Conservation (phyloP, 78 protist species). For the Protostelium mycophagum region DNA sequence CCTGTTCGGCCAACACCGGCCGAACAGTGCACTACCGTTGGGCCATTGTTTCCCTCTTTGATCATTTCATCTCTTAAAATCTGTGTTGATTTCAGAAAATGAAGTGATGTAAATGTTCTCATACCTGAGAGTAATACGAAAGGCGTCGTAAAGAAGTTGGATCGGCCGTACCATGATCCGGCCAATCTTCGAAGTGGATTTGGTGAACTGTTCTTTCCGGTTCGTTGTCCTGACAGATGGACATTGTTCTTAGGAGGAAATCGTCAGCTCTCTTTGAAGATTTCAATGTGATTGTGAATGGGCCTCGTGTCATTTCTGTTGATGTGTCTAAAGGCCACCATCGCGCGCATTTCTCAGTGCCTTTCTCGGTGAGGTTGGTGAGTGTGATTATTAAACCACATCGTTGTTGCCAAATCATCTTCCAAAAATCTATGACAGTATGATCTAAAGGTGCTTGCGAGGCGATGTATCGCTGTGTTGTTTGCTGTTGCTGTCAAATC, state of each 20-base stretch:
- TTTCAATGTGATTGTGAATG: not conserved
- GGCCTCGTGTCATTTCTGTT: not conserved
- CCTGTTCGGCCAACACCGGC: conserved; percentile 84
- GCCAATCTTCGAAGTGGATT: not conserved
- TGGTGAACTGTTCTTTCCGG: not conserved
- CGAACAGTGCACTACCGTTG: conserved; percentile 72
- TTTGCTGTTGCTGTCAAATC: not conserved
- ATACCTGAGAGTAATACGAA: not conserved
- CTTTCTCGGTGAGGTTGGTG: not conserved
- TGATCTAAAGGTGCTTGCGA: conserved; percentile 54
- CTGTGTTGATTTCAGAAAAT: not conserved
- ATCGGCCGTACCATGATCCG: not conserved
- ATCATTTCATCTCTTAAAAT: not conserved
- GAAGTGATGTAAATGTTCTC: not conserved
- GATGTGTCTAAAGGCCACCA: not conserved
- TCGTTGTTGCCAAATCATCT: conserved; percentile 45
- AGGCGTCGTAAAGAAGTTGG: not conserved
- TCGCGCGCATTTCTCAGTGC: not conserved
- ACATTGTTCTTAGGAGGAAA: not conserved
- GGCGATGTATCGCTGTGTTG: conserved; percentile 22
- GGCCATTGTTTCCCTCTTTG: conserved; percentile 33
- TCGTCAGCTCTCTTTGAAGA: not conserved
- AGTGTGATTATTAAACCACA: not conserved
- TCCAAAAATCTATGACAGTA: conserved; percentile 52
- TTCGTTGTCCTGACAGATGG: not conserved